These are phyloP conservation scores for Candida hungchunana DNA, from an alignment of 805 yeast species.

Conservation along the genomic window DNA sequence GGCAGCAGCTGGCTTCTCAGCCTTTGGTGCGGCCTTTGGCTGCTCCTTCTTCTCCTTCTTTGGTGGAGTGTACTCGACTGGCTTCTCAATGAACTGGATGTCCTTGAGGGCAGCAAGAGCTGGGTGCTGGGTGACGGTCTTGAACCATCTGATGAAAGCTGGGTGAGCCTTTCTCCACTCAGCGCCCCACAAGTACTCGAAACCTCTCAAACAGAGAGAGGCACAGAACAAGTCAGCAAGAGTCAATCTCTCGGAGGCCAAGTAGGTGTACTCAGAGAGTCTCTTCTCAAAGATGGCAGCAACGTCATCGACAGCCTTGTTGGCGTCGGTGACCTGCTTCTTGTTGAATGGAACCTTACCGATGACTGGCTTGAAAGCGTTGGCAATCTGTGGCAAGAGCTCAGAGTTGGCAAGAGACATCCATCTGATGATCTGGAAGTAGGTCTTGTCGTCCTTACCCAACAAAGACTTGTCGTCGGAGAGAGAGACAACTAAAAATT, in stretches of 20 bases:
- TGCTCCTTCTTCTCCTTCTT: constrained; percentile 54
- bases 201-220: constrained; percentile 47
- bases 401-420: constrained; percentile 73
- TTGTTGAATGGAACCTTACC: constrained; percentile 78
- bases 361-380: constrained; percentile 52
- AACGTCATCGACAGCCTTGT: constrained; percentile 32
- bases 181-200: constrained; percentile 54
- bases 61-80: constrained; percentile 65
- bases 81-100: constrained; percentile 58
- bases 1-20: constrained; percentile 30
- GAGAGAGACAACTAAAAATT: constrained; percentile 29
- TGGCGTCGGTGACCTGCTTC: constrained; percentile 50
- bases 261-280: constrained; percentile 57
- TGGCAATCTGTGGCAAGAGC: constrained; percentile 42
- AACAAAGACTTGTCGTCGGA: constrained; percentile 40
- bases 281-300: constrained; percentile 49
- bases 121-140: constrained; percentile 45
- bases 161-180: constrained; percentile 66
- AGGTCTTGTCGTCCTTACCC: constrained; percentile 63
- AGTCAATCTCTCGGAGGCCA: constrained; percentile 64
- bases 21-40: constrained; percentile 24
- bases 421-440: constrained; percentile 66
- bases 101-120: constrained; percentile 46
- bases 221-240: constrained; percentile 64
- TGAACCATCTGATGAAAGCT: constrained; percentile 65